Evolutionary conservation across 2,329 filamentous ascomycete species (phyloP), one percentile per base, ranked within the genome.

Genomic region (Didymella sp.): DNA sequence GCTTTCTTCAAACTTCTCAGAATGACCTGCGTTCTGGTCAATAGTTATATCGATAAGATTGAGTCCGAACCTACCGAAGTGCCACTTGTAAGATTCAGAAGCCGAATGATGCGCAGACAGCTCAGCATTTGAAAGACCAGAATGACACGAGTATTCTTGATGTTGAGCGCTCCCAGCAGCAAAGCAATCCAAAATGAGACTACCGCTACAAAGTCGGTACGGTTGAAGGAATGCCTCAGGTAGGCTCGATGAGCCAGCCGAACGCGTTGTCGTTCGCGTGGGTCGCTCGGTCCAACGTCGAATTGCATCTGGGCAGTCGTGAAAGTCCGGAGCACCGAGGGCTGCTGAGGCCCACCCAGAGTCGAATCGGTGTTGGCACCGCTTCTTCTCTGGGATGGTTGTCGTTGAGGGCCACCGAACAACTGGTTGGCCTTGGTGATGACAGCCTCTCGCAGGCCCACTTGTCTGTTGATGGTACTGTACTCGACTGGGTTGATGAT

Each of bases 61-160:
- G 4, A 8, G n/a, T 40, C 6, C 79, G 3, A 38, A 15, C 88
- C 81, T 82, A 92, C 90, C 50, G 93, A 90, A 54, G 96, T 99
- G 66, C 95, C 95, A 66, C 92, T 93, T 1, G 95, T 99, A 48
- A 99, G 85, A 47, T 91, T 89, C 19, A 99, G 81, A n/a, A 99
- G 83, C 58, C 95, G 87, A 62, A 99, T 79, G 62, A 99, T 97
- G 41, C 96, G 90, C 62, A 99, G 82, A 76, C 92, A 97, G 71
- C 93, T 96, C 58, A 99, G 82, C 96, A 99, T 99, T 54, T 91
- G 89, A 76, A 99, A 99, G 7, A 98, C 85, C 67, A 92, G 96
- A 7, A 98, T 76, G 71, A 96, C 91, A 49, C 87, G 82, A 2
- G 76, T 70, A 58, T 83, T 82, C 71, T 97, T 91, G 19, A 92